A percentile compares a stretch with the other conserved stretches of the same genome.
Evolutionary conservation across 148 eudicot genomes (phyloP).

Genomic region (Pouteria glomerata): DNA sequence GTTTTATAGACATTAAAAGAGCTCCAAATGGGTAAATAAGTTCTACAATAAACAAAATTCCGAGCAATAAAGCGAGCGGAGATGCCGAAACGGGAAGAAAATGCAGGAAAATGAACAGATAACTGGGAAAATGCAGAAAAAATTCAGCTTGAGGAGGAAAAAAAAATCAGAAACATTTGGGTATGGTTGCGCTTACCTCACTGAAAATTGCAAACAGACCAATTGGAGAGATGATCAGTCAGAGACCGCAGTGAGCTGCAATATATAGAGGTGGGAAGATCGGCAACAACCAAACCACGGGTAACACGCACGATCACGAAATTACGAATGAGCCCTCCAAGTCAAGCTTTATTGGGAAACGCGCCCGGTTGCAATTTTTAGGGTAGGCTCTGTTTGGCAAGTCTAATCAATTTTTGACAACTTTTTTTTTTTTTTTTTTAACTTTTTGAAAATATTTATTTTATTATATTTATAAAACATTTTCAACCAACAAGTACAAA

Average conservation of each 20-base stretch:
- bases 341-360: not conserved
- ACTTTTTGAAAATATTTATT: no score
- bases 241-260: not conserved
- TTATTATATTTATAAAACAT: no score
- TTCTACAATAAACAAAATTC: no score
- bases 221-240: conserved; percentile 2
- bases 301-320: not conserved
- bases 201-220: not conserved
- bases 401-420: no score
- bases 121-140: not conserved
- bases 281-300: not conserved
- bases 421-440: no score
- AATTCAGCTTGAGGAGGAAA: not conserved
- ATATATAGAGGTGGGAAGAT: not conserved
- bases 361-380: not conserved
- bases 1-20: no score
- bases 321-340: conserved; percentile 1
- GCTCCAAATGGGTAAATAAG: no score
- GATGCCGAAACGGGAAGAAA: conserved; percentile 10
- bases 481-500: no score
- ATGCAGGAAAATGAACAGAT: not conserved
- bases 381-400: not conserved
- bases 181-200: not conserved
- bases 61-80: not conserved
- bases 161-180: not conserved